These are phyloP conservation scores for Backusella macrospora DNA, from an alignment of 192 early-diverging fungal species.

Conservation along the genomic window DNA sequence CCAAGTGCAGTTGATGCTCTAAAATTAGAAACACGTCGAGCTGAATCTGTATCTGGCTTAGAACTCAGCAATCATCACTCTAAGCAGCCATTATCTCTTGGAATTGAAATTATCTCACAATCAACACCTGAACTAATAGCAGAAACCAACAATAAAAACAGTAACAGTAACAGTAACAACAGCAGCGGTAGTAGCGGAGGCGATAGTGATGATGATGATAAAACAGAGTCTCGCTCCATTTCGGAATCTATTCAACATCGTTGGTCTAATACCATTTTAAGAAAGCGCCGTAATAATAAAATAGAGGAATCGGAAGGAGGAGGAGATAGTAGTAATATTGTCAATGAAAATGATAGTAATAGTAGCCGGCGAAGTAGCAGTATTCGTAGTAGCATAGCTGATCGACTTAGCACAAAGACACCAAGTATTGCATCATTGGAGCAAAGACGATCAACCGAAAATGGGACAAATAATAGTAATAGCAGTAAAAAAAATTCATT, in stretches of 20 bases:
- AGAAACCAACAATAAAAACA: background rate
- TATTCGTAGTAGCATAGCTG: background rate
- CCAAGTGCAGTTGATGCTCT: background rate
- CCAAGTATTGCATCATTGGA: conserved; percentile 8
- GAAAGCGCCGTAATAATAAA: conserved; percentile 6
- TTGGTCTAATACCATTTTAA: conserved; percentile 7
- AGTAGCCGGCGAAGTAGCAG: background rate
- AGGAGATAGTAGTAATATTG: background rate
- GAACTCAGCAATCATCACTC: background rate
- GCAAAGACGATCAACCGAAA: background rate
- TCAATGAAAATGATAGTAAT: background rate
- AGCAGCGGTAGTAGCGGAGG: background rate
- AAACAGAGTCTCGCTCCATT: background rate
- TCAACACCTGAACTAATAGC: background rate
- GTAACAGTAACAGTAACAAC: background rate
- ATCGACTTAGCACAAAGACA: background rate
- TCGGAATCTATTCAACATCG: conserved; percentile 8
- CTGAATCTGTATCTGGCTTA: conserved; percentile 12
- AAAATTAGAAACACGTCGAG: conserved; percentile 20
- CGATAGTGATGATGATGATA: background rate
- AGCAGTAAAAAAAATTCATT: conserved; percentile 4
- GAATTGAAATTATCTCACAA: background rate
- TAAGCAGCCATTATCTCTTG: background rate
- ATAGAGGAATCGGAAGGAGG: background rate
- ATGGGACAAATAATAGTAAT: background rate